A percentile compares a stretch with the other conserved stretches of the same genome.
These are phyloP conservation scores for Arctium lappa DNA, from an alignment of 129 eudicot species.

Conservation along the genomic window DNA sequence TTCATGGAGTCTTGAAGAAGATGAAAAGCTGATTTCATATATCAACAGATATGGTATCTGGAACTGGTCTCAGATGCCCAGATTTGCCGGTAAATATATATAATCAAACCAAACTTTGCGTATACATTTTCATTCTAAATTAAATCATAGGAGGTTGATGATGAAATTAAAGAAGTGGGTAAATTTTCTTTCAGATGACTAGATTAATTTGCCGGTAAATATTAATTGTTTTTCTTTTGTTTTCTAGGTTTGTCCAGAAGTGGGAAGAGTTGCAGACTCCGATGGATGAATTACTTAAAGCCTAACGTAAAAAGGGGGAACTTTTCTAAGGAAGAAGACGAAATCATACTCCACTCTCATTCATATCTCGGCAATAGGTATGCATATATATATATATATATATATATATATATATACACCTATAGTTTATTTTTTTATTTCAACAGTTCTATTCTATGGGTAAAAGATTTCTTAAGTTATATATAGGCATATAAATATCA, in stretches of 20 bases:
- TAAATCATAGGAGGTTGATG: neutral
- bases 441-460: neutral
- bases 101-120: neutral
- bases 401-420: too few species aligned
- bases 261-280: conserved; percentile 54
- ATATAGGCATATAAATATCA: neutral
- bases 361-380: conserved; percentile 34
- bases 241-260: conserved; percentile 34
- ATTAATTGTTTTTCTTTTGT: neutral
- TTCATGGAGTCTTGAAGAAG: conserved; percentile 45
- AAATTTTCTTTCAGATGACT: neutral
- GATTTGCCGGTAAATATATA: conserved; percentile 27
- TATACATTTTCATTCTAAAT: neutral
- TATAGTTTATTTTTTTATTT: neutral
- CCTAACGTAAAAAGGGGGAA: conserved; percentile 41
- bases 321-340: conserved; percentile 40
- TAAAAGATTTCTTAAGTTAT: too few species aligned
- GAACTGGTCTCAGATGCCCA: conserved; percentile 46
- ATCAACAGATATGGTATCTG: conserved; percentile 33
- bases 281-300: conserved; percentile 48
- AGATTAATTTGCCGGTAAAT: neutral
- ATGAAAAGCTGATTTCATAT: conserved; percentile 28
- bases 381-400: neutral
- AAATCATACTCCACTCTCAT: conserved; percentile 28
- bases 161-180: neutral